Conservation (phyloP, 352 stramenopile genomes). For the Phytopythium delawarense region DNA sequence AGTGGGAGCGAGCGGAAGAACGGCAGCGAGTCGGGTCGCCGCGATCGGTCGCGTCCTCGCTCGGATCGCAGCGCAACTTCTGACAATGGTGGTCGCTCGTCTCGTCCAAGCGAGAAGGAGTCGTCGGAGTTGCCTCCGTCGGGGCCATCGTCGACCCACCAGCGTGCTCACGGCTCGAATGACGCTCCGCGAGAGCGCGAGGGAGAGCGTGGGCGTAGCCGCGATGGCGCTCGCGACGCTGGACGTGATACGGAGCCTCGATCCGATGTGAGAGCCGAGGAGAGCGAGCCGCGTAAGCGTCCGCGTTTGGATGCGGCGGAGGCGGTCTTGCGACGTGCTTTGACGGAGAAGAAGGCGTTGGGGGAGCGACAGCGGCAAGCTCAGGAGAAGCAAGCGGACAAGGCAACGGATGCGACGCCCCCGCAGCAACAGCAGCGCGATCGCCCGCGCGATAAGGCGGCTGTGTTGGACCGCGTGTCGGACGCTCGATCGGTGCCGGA, state of each 20-base stretch:
- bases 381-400: conserved; percentile 18
- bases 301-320: conserved; percentile 60
- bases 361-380: conserved; percentile 21
- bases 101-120: not conserved
- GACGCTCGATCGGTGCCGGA: not conserved
- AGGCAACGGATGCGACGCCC: not conserved
- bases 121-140: not conserved
- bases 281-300: conserved; percentile 39
- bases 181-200: not conserved
- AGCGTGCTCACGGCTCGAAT: not conserved
- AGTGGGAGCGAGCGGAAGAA: not conserved
- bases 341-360: conserved; percentile 68
- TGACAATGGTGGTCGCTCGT: not conserved
- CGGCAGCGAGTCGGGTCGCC: not conserved
- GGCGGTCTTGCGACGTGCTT: conserved; percentile 56
- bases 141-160: not conserved
- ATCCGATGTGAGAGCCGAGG: conserved; percentile 13
- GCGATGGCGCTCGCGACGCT: not conserved
- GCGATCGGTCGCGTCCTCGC: not conserved
- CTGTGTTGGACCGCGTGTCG: conserved; percentile 1
- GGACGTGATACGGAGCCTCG: conserved; percentile 12
- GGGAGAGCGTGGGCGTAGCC: not conserved
- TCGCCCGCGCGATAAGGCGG: not conserved
- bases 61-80: not conserved
- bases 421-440: not conserved